A percentile compares a stretch with the other conserved stretches of the same genome.
Conservation (phyloP, 1,284 basidiomycete genomes). For the Irpex sp. region DNA sequence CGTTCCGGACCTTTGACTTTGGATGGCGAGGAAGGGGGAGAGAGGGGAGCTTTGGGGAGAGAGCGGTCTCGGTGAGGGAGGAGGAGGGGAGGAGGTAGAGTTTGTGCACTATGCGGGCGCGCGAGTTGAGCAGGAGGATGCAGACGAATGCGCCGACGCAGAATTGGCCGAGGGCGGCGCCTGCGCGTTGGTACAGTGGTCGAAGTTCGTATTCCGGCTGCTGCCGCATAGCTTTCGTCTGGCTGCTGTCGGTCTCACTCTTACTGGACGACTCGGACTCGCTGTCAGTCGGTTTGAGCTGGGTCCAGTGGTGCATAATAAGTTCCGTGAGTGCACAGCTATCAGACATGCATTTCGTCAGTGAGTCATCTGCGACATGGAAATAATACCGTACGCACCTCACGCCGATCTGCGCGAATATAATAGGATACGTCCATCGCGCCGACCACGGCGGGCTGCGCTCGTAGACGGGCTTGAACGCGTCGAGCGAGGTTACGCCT, state of each 20-base stretch:
- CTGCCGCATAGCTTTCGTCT: background rate
- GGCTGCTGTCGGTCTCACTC: too few species aligned
- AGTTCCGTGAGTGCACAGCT: slow-evolving; percentile 32
- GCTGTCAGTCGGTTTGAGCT: slow-evolving; percentile 13
- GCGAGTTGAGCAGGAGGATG: slow-evolving; percentile 29
- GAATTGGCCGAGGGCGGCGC: slow-evolving; percentile 29
- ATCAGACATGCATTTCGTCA: slow-evolving; percentile 7
- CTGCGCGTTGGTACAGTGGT: slow-evolving; percentile 34
- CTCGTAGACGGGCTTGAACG: slow-evolving; percentile 25
- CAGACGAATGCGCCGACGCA: slow-evolving; percentile 31
- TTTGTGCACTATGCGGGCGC: slow-evolving; percentile 33
- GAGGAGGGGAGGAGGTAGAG: slow-evolving; percentile 30
- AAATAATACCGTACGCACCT: slow-evolving; percentile 25
- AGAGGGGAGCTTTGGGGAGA: slow-evolving; percentile 4
- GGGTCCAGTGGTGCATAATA: slow-evolving; percentile 36
- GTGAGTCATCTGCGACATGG: background rate
- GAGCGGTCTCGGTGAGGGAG: background rate
- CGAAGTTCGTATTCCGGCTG: slow-evolving; percentile 26
- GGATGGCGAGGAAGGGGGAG: background rate
- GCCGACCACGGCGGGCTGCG: slow-evolving; percentile 32
- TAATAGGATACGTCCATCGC: slow-evolving; percentile 32
- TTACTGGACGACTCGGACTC: too few species aligned
- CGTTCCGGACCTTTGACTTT: background rate
- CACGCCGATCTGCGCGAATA: slow-evolving; percentile 31
- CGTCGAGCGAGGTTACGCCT: slow-evolving; percentile 8